These are phyloP conservation scores for Borovskyia barvae DNA, from an alignment of 208 protist species.

Conservation along the genomic window DNA sequence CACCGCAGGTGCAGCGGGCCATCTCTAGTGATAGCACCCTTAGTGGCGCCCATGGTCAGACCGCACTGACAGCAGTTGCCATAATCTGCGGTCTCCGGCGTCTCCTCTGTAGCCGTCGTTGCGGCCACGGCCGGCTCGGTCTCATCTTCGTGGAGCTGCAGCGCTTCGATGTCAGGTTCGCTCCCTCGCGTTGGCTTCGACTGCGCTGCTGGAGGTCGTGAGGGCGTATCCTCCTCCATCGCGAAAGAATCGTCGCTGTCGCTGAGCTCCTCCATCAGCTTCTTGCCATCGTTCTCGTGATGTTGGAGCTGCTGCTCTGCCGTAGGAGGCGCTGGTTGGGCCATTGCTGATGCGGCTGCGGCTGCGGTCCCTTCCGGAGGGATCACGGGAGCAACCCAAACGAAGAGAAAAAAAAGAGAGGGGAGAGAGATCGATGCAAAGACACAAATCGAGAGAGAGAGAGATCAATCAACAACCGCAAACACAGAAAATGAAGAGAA, in stretches of 20 bases:
- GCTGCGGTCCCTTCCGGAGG: no score
- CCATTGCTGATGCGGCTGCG: no score
- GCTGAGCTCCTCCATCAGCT: neutral
- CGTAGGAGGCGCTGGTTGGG: no score
- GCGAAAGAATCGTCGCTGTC: neutral
- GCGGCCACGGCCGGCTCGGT: neutral
- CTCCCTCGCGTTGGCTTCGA: neutral
- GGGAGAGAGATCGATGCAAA: neutral
- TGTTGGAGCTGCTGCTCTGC: no score
- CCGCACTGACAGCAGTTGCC: constrained; percentile 37
- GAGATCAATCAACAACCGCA: neutral
- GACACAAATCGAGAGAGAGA: neutral
- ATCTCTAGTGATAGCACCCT: constrained; percentile 23
- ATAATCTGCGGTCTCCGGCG: neutral
- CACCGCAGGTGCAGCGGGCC: constrained; percentile 39
- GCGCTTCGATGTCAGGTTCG: neutral
- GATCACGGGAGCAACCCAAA: neutral
- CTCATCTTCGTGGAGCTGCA: constrained; percentile 15
- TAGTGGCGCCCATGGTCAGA: constrained; percentile 20
- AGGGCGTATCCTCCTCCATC: neutral
- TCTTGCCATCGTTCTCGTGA: no score
- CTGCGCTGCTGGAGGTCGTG: neutral
- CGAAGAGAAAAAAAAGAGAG: neutral
- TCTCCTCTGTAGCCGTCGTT: constrained; percentile 1
- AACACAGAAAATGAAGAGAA: neutral